A percentile compares a stretch with the other conserved stretches of the same genome.
These are phyloP conservation scores for Sporothrix brasiliensis DNA, from an alignment of 2,329 filamentous ascomycete genomes.

Conservation along the genomic window DNA sequence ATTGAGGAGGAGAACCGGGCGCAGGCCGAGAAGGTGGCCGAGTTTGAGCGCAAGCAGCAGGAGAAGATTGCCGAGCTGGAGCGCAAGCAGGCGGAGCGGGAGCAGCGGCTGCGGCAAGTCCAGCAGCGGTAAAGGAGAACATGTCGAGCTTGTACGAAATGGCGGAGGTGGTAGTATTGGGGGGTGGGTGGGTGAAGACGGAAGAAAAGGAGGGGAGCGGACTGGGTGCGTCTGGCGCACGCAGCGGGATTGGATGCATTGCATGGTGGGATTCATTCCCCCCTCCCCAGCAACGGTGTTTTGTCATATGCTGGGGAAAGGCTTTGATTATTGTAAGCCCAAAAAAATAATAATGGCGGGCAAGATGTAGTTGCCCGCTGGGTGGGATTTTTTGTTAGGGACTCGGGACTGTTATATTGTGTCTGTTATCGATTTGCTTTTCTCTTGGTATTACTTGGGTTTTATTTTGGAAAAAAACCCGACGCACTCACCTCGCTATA, in stretches of 20 bases:
- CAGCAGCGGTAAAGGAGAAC: slow-evolving; percentile 1
- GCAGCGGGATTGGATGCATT: slow-evolving; percentile 10
- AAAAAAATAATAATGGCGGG: slow-evolving; percentile 4
- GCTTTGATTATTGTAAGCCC: slow-evolving; percentile 7
- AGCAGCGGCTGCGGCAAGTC: slow-evolving; percentile 44
- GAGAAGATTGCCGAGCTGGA: slow-evolving; percentile 45
- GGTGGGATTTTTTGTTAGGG: not conserved
- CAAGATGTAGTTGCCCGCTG: not conserved
- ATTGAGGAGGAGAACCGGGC: slow-evolving; percentile 57
- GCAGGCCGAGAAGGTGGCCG: slow-evolving; percentile 58
- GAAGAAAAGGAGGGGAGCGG: not conserved
- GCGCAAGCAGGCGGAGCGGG: slow-evolving; percentile 21
- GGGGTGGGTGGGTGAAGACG: not conserved
- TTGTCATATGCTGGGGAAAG: slow-evolving; percentile 6
- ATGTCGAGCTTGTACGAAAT: not conserved
- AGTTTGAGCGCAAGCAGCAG: slow-evolving; percentile 62
- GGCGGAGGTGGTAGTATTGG: not conserved
- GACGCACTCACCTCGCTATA: slow-evolving; percentile 25
- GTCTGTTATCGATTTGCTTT: not conserved
- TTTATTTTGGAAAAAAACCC: not conserved
- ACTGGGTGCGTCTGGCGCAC: not conserved
- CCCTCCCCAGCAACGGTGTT: not conserved
- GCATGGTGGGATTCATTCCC: slow-evolving; percentile 1
- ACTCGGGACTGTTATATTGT: not conserved
- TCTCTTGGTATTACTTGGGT: not conserved